Base-by-base conservation (phyloP, 2,329 filamentous ascomycete genomes). In the Trichoderma asperellum region DNA sequence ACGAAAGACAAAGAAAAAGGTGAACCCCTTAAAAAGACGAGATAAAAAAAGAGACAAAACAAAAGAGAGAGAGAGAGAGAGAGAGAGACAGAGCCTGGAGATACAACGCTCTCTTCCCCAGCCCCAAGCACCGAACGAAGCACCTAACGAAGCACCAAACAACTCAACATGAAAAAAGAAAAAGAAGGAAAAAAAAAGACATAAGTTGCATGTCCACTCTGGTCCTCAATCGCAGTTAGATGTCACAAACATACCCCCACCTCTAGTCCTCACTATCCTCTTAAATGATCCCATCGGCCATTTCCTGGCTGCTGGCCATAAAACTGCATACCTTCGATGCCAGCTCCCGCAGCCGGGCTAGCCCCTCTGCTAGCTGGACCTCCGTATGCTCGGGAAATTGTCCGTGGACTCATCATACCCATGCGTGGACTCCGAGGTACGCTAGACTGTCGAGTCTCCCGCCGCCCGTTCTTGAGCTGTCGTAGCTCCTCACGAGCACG, bases 371-470 rank as follows among this genome's bases (percentile, higher is more conserved):
- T 87, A 57, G 76, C 76, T 57, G 80, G 78, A 63, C 82, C 80
- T 16, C 78, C 76, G 32, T 77, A 77, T n/a, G 69, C 73, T 37
- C 77, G 76, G 12, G 73, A 75, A 55, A 61, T 57, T 5, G 75
- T 66, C n/a, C 78, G 79, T 2, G 86, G 86, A 71, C 86, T 88
- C 79, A 87, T 84, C 64, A 87, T 79, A 37, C 82, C 81, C 72
- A 84, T 79, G 7, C 85, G 82, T n/a, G 87, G 87, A 74, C 86
- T 88, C 27, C 85, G 84, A 61, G 87, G 87, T 27, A 87, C 86
- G 72, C 86, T 88, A 64, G 79, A 81, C 73, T 85, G 83, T 43
- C 87, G 79, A 4, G 87, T 89, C 76, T 88, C 86, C 57, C 87
- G 81, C 6, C 87, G 83, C 21, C 81, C 82, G 70, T 81, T 86